A percentile compares a stretch with the other conserved stretches of the same genome.
Conservation (phyloP, 805 yeast genomes). For the Metschnikowia noctiluminum region DNA sequence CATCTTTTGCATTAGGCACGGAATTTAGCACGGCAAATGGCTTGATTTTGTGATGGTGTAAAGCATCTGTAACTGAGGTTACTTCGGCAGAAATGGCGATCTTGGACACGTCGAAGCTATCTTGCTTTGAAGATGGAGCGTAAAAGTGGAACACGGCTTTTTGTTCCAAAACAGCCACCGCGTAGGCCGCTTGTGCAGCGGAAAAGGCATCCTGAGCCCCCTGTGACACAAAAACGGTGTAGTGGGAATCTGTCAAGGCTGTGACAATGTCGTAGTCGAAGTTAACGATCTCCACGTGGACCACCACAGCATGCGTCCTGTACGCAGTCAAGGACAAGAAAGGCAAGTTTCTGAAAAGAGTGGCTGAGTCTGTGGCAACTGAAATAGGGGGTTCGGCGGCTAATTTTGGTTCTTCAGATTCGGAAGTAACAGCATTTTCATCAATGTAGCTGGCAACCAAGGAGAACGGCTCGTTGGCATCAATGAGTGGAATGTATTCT, state of each 20-base stretch:
- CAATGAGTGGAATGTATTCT: constrained; percentile 29
- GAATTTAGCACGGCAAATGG: constrained; percentile 32
- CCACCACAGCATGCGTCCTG: constrained; percentile 44
- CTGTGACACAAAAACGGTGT: constrained; percentile 66
- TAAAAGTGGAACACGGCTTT: constrained; percentile 74
- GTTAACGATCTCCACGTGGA: constrained; percentile 56
- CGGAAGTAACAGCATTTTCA: constrained; percentile 8
- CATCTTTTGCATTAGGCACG: constrained; percentile 38
- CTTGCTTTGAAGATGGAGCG: constrained; percentile 23
- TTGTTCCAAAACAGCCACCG: constrained; percentile 46
- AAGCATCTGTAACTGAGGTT: constrained; percentile 21
- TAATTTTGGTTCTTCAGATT: constrained; percentile 8
- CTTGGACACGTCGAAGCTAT: constrained; percentile 12
- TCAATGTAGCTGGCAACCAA: constrained; percentile 35
- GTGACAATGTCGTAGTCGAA: constrained; percentile 68
- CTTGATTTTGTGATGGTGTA: constrained; percentile 22
- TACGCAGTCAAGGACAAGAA: constrained; percentile 42
- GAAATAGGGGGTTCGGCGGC: constrained; percentile 25
- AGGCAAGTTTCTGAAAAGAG: constrained; percentile 60
- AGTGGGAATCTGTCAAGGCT: constrained; percentile 68
- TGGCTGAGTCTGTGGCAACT: constrained; percentile 50
- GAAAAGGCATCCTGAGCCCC: constrained; percentile 49
- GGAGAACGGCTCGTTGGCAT: constrained; percentile 53
- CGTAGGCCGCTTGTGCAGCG: constrained; percentile 56
- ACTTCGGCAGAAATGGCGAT: not conserved